Conservation (phyloP, 331 rosid species). For the Saraca asoca region DNA sequence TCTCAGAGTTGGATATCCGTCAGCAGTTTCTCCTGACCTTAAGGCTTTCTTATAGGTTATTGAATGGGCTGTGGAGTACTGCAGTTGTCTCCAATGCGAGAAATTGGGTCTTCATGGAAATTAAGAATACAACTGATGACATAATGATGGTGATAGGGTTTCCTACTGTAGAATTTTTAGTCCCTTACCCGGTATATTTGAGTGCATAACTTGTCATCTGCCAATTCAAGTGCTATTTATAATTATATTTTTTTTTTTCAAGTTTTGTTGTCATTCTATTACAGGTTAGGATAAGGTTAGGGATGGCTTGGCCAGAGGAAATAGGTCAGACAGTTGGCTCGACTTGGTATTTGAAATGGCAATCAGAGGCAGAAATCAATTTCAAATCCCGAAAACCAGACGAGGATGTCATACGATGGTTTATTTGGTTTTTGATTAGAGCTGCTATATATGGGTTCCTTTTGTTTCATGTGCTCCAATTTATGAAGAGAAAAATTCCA, state of each 20-base stretch:
- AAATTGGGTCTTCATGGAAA: slow-evolving; percentile 51
- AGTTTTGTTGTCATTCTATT: slow-evolving; percentile 37
- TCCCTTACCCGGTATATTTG: slow-evolving; percentile 73
- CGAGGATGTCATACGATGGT: slow-evolving; percentile 43
- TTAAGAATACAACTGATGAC: slow-evolving; percentile 61
- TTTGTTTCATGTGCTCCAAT: slow-evolving; percentile 54
- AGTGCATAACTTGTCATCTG: slow-evolving; percentile 33
- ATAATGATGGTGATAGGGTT: slow-evolving; percentile 68
- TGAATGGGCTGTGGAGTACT: slow-evolving; percentile 63
- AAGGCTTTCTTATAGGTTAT: slow-evolving; percentile 54
- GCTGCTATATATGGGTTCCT: slow-evolving; percentile 57
- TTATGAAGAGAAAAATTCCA: slow-evolving; percentile 57
- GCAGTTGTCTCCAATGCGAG: slow-evolving; percentile 41
- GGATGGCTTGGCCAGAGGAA: slow-evolving; percentile 98
- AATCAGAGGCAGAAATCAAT: slow-evolving; percentile 74
- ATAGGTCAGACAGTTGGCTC: slow-evolving; percentile 62
- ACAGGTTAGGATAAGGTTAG: slow-evolving; percentile 70
- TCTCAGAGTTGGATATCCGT: slow-evolving; percentile 68
- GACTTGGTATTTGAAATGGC: slow-evolving; percentile 92
- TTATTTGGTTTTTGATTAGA: slow-evolving; percentile 62
- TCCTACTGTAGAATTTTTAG: slow-evolving; percentile 68
- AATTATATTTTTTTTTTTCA: slow-evolving; percentile 4
- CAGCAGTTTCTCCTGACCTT: slow-evolving; percentile 64
- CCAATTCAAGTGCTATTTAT: slow-evolving; percentile 34
- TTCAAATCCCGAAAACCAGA: slow-evolving; percentile 55